phyloP scores from a whole-genome alignment of 495 filamentous ascomycete genomes.

The Neurospora sp. region DNA sequence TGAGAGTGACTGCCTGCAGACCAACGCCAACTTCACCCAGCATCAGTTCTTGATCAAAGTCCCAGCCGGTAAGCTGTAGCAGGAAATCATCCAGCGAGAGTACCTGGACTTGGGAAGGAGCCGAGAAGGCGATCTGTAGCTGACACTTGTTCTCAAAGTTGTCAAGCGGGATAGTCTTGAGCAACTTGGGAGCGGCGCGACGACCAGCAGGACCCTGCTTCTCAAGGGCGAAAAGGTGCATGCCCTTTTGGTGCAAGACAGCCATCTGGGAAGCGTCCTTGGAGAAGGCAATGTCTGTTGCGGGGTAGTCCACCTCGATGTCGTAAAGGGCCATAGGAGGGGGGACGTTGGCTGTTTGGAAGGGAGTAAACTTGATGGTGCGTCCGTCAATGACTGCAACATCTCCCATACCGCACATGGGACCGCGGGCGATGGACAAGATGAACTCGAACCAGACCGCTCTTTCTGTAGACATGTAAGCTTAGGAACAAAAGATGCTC shows the following conservation, averaged over 20 bases:
- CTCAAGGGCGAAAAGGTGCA: slow-evolving; percentile 58
- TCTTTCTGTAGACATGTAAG: slow-evolving; percentile 26
- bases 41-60: slow-evolving; percentile 9
- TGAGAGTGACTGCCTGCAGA: slow-evolving; percentile 8
- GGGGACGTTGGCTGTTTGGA: slow-evolving; percentile 74
- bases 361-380: slow-evolving; percentile 72
- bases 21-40: slow-evolving; percentile 8
- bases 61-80: slow-evolving; percentile 14
- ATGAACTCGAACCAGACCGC: slow-evolving; percentile 59
- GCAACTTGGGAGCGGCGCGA: slow-evolving; percentile 21
- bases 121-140: slow-evolving; percentile 20
- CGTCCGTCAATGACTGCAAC: slow-evolving; percentile 84
- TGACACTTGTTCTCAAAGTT: background rate
- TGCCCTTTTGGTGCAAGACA: slow-evolving; percentile 52
- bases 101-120: slow-evolving; percentile 10
- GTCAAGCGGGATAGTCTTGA: slow-evolving; percentile 7
- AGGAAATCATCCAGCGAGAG: slow-evolving; percentile 12
- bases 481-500: background rate
- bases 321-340: slow-evolving; percentile 88
- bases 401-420: slow-evolving; percentile 48
- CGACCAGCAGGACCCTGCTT: slow-evolving; percentile 30
- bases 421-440: slow-evolving; percentile 56
- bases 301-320: slow-evolving; percentile 49
- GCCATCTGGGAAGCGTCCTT: slow-evolving; percentile 56
- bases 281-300: slow-evolving; percentile 67